Base-by-base conservation (phyloP, 176 grass and related monocot species). In the Coix lacrymajobi region DNA sequence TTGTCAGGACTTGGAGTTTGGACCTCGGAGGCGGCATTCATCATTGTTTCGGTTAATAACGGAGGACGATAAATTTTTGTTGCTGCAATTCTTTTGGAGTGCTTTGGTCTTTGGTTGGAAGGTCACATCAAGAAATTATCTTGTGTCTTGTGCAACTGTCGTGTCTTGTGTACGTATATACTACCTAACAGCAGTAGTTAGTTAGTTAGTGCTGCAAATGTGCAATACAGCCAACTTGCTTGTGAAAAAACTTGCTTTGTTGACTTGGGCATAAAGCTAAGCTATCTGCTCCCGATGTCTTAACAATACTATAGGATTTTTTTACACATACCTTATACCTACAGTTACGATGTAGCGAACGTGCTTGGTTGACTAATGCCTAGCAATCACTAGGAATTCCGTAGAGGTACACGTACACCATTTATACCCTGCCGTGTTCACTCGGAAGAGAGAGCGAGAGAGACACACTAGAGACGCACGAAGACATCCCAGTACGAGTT, bases 101-200 rank as follows among this genome's bases (percentile, higher is more conserved):
- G 46, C 24, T 46, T 61, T 37, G 40, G 15, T 62, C 75, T 37
- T 36, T 17, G 30, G 75, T 62, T 85, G 75, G 83, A 10, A 72
- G 75, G 66, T 85, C 52, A 62, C 75, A 22, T 85, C 66, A 79
- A 77, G 19, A 69, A 77, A 44, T 84, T 43, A 48, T 32, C 41
- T 14, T 28, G 20, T 36, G 71, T 32, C 41, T 14, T 28, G 20
- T 36, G 71, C 32, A 17, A 44, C 26, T 66, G 17, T 17, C 66
- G 36, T 85, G 34, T 30, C 32, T 1, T 14, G 58, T 14, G 15
- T 69, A n/a, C n/a, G n/a, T n/a, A n/a, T n/a, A n/a, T n/a, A n/a
- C n/a, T n/a, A 79, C 83, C 83, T 38, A 79, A 85, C 20, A 11
- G 52, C 19, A 25, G 66, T 37, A 31, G 29, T 61, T 62, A 26